A percentile compares a stretch with the other conserved stretches of the same genome.
phyloP scores from a whole-genome alignment of 2,329 filamentous ascomycete genomes.

The Arthrobotrys sinensis region DNA sequence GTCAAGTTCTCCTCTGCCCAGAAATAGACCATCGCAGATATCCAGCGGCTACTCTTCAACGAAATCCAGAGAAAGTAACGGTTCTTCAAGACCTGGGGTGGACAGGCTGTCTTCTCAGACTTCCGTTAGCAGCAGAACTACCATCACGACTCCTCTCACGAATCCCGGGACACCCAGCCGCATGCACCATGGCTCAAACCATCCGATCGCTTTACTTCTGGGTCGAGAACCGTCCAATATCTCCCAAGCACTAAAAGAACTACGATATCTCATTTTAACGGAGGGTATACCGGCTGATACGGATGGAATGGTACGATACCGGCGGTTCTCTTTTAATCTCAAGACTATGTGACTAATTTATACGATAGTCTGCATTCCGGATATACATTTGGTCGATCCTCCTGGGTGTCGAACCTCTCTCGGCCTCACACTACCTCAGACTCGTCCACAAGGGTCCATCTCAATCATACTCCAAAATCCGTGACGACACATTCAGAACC shows the following conservation, averaged over 20 bases:
- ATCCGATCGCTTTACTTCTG: constrained; percentile 63
- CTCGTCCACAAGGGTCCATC: constrained; percentile 94
- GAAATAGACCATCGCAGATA: constrained; percentile 52
- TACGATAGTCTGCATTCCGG: constrained; percentile 82
- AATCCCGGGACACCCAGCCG: constrained; percentile 34
- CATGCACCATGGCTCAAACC: constrained; percentile 31
- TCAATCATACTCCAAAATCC: constrained; percentile 95
- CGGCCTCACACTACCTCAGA: constrained; percentile 88
- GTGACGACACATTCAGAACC: constrained; percentile 97
- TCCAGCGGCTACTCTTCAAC: constrained; percentile 53
- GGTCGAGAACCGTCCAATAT: constrained; percentile 64
- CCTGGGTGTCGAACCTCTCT: constrained; percentile 86
- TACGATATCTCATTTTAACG: constrained; percentile 71
- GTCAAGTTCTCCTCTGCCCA: constrained; percentile 52
- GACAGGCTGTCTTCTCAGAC: constrained; percentile 52
- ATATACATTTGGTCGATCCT: constrained; percentile 98
- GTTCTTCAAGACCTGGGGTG: constrained; percentile 47
- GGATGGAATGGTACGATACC: constrained; percentile 71
- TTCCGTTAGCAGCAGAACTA: constrained; percentile 49
- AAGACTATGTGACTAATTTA: constrained; percentile 2
- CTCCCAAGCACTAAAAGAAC: constrained; percentile 68
- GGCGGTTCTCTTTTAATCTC: neutral
- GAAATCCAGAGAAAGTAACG: constrained; percentile 53
- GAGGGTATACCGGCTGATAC: constrained; percentile 71
- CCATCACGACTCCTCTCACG: constrained; percentile 41